Evolutionary conservation across 163 green algal genomes (phyloP).

Genomic region (Trebouxia gelatinosa): DNA sequence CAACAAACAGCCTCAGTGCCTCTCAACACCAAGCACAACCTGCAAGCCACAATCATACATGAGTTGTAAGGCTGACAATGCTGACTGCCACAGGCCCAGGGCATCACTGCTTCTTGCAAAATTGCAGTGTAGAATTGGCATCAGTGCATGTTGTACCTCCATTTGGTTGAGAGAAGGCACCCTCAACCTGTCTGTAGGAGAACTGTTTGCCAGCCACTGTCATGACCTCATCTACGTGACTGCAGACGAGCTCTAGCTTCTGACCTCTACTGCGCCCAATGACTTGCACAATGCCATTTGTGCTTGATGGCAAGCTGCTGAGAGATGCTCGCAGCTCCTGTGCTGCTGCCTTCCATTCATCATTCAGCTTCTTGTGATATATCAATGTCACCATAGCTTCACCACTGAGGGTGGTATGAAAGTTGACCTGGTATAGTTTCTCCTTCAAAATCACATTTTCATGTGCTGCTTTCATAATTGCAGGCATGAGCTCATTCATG

Average conservation of each 20-base stretch:
- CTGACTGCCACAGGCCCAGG: too few relatives aligned
- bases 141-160: constrained; percentile 40
- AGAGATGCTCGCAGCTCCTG: constrained; percentile 45
- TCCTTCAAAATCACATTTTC: constrained; percentile 47
- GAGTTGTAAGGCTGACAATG: too few relatives aligned
- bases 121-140: too few relatives aligned
- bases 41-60: too few relatives aligned
- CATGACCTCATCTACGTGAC: constrained; percentile 69
- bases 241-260: constrained; percentile 67
- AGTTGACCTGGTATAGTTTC: constrained; percentile 88
- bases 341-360: constrained; percentile 60
- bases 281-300: constrained; percentile 28
- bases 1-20: too few relatives aligned
- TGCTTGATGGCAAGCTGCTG: constrained; percentile 27
- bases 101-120: too few relatives aligned
- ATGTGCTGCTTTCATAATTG: constrained; percentile 58
- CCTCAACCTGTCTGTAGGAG: constrained; percentile 74
- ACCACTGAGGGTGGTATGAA: constrained; percentile 84
- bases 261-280: constrained; percentile 75
- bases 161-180: constrained; percentile 92
- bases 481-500: constrained; percentile 85
- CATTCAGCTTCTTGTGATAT: constrained; percentile 87
- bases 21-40: too few relatives aligned
- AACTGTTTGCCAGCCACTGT: constrained; percentile 36
- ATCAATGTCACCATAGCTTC: constrained; percentile 86